Evolutionary conservation across 2,329 filamentous ascomycete genomes (phyloP), one percentile per base, ranked within the genome.

Genomic region (Lecanicillium sp.): DNA sequence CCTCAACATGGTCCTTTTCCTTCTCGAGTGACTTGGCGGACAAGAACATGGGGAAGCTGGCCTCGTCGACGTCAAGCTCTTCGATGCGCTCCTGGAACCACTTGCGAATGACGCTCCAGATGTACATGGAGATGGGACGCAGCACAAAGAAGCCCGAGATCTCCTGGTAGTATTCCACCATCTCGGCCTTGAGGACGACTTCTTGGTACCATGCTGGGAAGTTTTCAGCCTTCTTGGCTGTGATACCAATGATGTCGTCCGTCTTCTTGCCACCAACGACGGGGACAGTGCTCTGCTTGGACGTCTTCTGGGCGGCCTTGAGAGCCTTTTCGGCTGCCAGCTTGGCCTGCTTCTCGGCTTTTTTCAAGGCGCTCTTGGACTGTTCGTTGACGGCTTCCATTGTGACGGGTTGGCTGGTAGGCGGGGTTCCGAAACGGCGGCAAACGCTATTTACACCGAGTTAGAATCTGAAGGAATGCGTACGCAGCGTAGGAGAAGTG

Each of bases 131-230:
- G 25, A 73, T 62, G 38, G 77, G 80, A 45, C 86, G 89, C 60
- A 94, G 75, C 59, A 96, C 92, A 64, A 95, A 96, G 69, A 94
- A 95, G 35, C 89, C 86, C n/a, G 89, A 86, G 45, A 96, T 90
- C 66, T 95, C 85, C 56, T 63, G 68, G 59, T 95, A 96, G 75
- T 95, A 98, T 56, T 95, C 89, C 53, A 96, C 82, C 83, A 98
- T 85, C 60, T 95, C 87, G 52, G 87, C 86, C 75, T 98, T 98
- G 56, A 89, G 80, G 41, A 98, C 83, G 44, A 96, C 85, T 66
- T 98, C 90, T 66, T 95, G 87, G 65, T 98, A 98, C 92, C 92
- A 98, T 63, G 81, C 80, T 36, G 86, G 74, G 59, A 98, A 92
- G 65, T 96, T 87, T 34, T 85, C 82, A 35, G 82, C 71, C 65